phyloP scores from a whole-genome alignment of 345 rosid genomes.

The Citrus hindsii region DNA sequence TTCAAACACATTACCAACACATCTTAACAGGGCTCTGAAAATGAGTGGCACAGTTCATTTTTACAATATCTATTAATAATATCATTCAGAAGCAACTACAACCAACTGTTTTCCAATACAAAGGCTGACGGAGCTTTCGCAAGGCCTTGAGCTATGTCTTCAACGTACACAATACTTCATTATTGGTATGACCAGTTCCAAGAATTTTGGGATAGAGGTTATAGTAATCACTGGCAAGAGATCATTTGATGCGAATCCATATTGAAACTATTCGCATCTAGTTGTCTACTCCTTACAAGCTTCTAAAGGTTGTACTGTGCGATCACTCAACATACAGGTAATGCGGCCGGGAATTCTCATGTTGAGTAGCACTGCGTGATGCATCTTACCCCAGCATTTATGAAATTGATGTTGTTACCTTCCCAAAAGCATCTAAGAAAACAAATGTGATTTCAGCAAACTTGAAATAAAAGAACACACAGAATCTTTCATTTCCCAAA shows the following conservation, averaged over 20 bases:
- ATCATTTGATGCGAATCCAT: slow-evolving; percentile 38
- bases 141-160: slow-evolving; percentile 47
- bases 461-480: neutral
- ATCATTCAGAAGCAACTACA: no score
- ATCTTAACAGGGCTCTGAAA: no score
- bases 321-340: slow-evolving; percentile 41
- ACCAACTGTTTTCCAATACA: no score
- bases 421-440: slow-evolving; percentile 39
- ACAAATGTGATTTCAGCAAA: neutral
- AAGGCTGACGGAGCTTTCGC: slow-evolving; percentile 44
- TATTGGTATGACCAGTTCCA: slow-evolving; percentile 36
- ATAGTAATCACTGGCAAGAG: slow-evolving; percentile 25
- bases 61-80: no score
- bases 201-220: slow-evolving; percentile 29
- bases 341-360: slow-evolving; percentile 52
- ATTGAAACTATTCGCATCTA: slow-evolving; percentile 14
- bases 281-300: slow-evolving; percentile 24
- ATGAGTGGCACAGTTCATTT: no score
- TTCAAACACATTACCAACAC: neutral
- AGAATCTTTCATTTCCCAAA: neutral
- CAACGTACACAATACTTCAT: slow-evolving; percentile 42
- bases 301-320: slow-evolving; percentile 23
- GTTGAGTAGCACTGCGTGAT: slow-evolving; percentile 53
- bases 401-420: slow-evolving; percentile 57
- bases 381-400: slow-evolving; percentile 47